These are phyloP conservation scores for Bipolaris victoriae DNA, from an alignment of 2,329 filamentous ascomycete species.

Conservation along the genomic window DNA sequence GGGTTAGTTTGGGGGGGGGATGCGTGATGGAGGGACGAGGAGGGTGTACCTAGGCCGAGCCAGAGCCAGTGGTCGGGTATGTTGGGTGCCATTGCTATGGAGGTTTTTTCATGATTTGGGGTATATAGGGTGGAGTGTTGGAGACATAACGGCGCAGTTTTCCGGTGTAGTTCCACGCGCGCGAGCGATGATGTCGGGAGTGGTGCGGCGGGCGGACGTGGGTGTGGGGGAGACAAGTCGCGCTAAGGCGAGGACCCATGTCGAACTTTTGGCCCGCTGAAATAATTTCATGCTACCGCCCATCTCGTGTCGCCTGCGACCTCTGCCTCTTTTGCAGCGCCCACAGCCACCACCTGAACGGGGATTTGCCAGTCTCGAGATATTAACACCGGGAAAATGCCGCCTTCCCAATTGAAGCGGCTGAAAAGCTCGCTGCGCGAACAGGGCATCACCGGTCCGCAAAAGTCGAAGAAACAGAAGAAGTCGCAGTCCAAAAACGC, in stretches of 20 bases:
- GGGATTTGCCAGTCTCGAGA: neutral
- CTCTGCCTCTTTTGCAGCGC: neutral
- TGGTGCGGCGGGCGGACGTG: neutral
- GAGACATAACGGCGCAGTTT: constrained; percentile 6
- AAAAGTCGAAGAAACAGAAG: constrained; percentile 93
- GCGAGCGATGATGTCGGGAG: constrained; percentile 29
- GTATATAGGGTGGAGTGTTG: constrained; percentile 1
- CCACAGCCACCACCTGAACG: neutral
- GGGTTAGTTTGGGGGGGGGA: constrained; percentile 50
- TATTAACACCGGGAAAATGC: constrained; percentile 62
- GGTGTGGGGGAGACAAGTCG: constrained; percentile 13
- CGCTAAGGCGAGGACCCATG: constrained; percentile 16
- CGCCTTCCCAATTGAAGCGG: constrained; percentile 94
- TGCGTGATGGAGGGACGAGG: constrained; percentile 33
- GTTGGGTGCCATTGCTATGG: constrained; percentile 40
- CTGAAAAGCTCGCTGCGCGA: constrained; percentile 89
- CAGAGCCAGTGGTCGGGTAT: constrained; percentile 56
- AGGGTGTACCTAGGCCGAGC: constrained; percentile 51
- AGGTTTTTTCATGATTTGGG: constrained; percentile 19
- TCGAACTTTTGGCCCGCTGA: constrained; percentile 27
- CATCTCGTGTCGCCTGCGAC: constrained; percentile 11
- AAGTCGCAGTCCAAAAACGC: constrained; percentile 71
- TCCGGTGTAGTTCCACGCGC: neutral
- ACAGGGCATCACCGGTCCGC: constrained; percentile 86
- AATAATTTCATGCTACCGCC: constrained; percentile 22